Evolutionary conservation across 371 early-diverging fungal genomes (phyloP).

Genomic region (Mortierella sp.): DNA sequence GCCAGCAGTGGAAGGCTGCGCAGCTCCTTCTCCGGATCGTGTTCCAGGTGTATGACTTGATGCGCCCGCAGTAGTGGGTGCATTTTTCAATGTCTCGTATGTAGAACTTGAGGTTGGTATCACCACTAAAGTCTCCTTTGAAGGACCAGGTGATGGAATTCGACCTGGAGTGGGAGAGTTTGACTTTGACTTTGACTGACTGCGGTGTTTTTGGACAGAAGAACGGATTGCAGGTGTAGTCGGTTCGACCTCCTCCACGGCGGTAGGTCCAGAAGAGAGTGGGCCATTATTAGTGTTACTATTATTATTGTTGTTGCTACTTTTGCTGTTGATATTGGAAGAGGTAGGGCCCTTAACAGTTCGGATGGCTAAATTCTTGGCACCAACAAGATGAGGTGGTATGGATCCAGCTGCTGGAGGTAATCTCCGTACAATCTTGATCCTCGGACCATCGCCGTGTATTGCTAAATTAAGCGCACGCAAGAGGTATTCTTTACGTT

Average conservation of each 20-base stretch:
- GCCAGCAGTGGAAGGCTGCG: constrained; percentile 12
- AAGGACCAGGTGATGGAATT: constrained; percentile 25
- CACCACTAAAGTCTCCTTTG: not conserved
- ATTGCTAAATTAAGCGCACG: constrained; percentile 2
- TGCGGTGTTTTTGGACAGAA: constrained; percentile 21
- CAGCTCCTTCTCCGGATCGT: constrained; percentile 17
- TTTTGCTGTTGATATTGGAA: not conserved
- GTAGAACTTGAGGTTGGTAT: constrained; percentile 1
- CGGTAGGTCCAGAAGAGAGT: constrained; percentile 4
- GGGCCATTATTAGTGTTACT: not conserved
- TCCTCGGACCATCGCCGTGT: constrained; percentile 15
- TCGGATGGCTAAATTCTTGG: constrained; percentile 47
- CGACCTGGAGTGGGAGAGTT: constrained; percentile 34
- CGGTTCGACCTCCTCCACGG: constrained; percentile 1
- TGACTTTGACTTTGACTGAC: constrained; percentile 35
- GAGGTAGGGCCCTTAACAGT: constrained; percentile 7
- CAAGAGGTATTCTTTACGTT: not conserved
- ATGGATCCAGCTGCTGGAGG: constrained; percentile 12
- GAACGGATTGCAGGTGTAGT: not conserved
- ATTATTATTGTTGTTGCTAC: not conserved
- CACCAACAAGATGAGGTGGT: constrained; percentile 38
- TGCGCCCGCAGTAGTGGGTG: not conserved
- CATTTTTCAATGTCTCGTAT: constrained; percentile 2
- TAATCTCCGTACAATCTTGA: constrained; percentile 18
- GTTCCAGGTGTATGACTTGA: constrained; percentile 1